Base-by-base conservation (phyloP, 176 grass and related monocot genomes). In the Hsuehochloa calcarea region DNA sequence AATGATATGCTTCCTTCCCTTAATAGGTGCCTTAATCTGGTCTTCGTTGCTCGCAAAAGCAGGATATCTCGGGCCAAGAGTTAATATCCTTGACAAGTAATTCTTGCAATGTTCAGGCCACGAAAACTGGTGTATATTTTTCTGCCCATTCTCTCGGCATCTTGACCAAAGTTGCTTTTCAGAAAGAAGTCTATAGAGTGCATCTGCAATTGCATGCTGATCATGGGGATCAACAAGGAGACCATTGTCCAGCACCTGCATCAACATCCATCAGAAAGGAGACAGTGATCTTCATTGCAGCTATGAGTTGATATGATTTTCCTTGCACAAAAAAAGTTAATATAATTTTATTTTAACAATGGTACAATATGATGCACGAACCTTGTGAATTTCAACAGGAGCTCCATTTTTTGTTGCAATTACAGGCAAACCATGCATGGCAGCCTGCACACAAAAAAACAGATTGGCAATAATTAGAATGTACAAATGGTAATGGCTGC, bases 31-130 rank as follows among this genome's bases (percentile, higher is more conserved):
- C 51, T 70, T 69, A 54, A 49, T 76, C 23, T 90, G 85, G 58
- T 70, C 74, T 85, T 85, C 52, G 11, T 86, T 92, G 64, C 72
- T 68, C 1, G 25, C 37, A 71, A 85, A 90, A 68, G 72, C 68
- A 67, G 77, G 77, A 66, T 29, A 77, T 34, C 68, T 92, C 70
- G 85, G 81, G 15, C 89, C 82, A 75, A 87, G 89, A 50, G 76
- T 87, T 84, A 84, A 80, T 84, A 94, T 66, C 79, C 90, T 88
- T 71, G 93, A 87, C 75, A 94, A 82, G 56, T 92, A 94, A 55
- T 91, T 94, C 74, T 89, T 92, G 85, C 93, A 94, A 80, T 94
- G 93, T 79, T 92, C 93, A 80, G 90, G 90, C 93, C 93, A 94
- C 0, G 90, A 94, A 79, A 94, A 94, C 47, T 86, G 90, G 64